Evolutionary conservation across 1,139 yeast species (phyloP), one percentile per base, ranked within the genome.

Genomic region (Eremothecium coryli): DNA sequence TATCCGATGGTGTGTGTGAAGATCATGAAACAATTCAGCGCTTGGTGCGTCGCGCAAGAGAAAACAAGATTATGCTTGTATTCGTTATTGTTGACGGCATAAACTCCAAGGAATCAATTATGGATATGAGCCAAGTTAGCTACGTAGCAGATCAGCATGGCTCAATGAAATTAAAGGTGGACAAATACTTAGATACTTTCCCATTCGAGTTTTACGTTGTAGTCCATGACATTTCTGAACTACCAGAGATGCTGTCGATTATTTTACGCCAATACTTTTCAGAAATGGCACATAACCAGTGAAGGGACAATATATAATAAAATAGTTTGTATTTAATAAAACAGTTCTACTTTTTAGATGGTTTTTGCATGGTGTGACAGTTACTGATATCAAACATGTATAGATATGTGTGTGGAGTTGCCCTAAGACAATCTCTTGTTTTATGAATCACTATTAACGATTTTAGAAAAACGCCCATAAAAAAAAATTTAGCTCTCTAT

Each of bases 201-300:
- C 97, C 98, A 48, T 93, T 93, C 61, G 97, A 93, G 54, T 90
- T 82, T 57, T 93, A 88, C 52, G 95, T 90, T 40, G 90, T 93
- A 48, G 96, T 93, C 24, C 77, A 84, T 50, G 78, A 90, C 52
- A 82, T 93, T 43, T 70, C 71, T 30, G 97, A 90, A 60, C 69
- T 93, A 34, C 98, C 99, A 14, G 85, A 81, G 50, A 86, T 93
- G 79, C 69, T 93, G 43, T 76, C 96, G 2, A 67, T 82, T 49
- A 88, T 93, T 42, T 67, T 93, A 44, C 76, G 97, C 52, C 98
- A 93, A 57, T 93, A 84, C 61, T 93, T 90, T 58, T 67, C 86
- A 2, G 94, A 85, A 53, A 58, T 72, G 35, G 76, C 76, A 5
- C 57, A 65, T 4, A n/a, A n/a, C n/a, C n/a, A n/a, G n/a, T n/a